Conservation (phyloP, 257 asterid species). For the Gardenia jasminoides region DNA sequence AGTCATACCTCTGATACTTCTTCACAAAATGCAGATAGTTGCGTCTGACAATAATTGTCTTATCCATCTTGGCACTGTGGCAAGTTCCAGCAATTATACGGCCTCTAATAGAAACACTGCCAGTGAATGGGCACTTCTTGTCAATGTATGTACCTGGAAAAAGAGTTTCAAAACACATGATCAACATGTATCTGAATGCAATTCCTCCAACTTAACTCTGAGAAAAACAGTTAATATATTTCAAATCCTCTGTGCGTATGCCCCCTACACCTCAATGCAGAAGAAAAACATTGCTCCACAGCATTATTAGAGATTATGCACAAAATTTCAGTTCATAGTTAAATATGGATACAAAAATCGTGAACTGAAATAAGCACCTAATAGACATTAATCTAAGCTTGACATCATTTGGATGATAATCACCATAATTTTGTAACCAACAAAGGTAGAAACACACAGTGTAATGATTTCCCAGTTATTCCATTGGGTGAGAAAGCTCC, state of each 20-base stretch:
- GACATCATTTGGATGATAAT: background rate
- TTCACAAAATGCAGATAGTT: conserved; percentile 76
- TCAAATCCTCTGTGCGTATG: too few relatives aligned
- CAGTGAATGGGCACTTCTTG: conserved; percentile 85
- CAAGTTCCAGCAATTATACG: conserved; percentile 84
- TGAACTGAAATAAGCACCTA: background rate
- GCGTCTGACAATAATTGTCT: conserved; percentile 70
- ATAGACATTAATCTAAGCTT: background rate
- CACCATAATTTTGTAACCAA: background rate
- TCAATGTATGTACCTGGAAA: conserved; percentile 65
- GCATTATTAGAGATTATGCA: background rate
- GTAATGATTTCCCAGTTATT: background rate
- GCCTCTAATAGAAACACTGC: conserved; percentile 77
- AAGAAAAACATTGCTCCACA: background rate
- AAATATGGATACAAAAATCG: background rate
- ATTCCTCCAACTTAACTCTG: background rate
- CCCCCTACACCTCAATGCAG: too few relatives aligned
- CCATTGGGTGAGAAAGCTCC: too few relatives aligned
- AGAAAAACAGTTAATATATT: background rate
- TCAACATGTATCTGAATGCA: background rate
- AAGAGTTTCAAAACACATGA: background rate
- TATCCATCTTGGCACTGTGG: conserved; percentile 86
- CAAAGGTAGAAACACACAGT: background rate
- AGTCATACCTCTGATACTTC: conserved; percentile 62
- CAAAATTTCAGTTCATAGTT: background rate